Base-by-base conservation (phyloP, 2,329 filamentous ascomycete genomes). In the Pseudogymnoascus sp. region DNA sequence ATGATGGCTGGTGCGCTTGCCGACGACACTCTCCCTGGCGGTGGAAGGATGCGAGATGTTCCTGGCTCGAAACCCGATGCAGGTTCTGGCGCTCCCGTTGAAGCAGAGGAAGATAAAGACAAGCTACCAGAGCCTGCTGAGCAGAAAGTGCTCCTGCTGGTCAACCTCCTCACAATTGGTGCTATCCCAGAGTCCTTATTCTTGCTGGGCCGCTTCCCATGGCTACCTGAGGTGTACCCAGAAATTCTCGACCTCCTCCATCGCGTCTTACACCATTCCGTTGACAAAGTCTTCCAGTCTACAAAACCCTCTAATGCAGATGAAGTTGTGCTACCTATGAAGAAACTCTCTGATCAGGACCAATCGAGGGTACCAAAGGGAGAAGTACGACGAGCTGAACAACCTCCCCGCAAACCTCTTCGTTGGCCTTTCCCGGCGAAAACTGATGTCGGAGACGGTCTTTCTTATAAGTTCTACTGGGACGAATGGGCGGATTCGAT, bases 401-500 rank as follows among this genome's bases (percentile, higher is more conserved):
- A 85, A 26, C 76, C 81, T 2, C 77, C 83, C n/a, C 85, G 84
- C 68, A 89, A 88, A 70, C 81, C 84, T 14, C 79, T 94, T 66
- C 84, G 90, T 65, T 97, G 93, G 93, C 89, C 92, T 4, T 88
- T 89, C 69, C 85, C 91, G 4, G 92, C 96, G 68, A 87, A 85
- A 67, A 82, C 82, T 66, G 90, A 94, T 70, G 85, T 85, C 26
- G 87, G 86, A 62, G 90, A 92, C 68, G 81, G 83, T n/a, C 84
- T 79, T 11, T 81, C 89, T 61, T 97, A 97, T 73, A 85, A 89
- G 35, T 97, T 95, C 72, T 99, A 99, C 74, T 97, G 94, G 87
- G 92, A 96, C 64, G 94, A 97, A 68, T 99, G 94, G 94, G 82
- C 87, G 2, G 93, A 97, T 74, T 96, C 94, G 66, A 82, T 99